A percentile compares a stretch with the other conserved stretches of the same genome.
These are phyloP conservation scores for Solanum dulcamara DNA, from an alignment of 257 asterid genomes.

Conservation along the genomic window DNA sequence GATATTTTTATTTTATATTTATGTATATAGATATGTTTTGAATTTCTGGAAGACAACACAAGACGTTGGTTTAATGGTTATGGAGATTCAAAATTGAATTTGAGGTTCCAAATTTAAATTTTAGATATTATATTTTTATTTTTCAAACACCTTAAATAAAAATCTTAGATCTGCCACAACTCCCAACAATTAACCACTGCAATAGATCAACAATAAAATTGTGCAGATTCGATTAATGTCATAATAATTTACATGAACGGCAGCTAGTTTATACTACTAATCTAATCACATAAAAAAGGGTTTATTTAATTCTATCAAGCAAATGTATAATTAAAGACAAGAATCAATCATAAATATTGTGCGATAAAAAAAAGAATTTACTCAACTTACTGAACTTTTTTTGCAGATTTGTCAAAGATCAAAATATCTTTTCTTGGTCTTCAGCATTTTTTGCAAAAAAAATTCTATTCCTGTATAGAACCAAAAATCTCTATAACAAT, in stretches of 20 bases:
- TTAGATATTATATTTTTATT: too few relatives aligned
- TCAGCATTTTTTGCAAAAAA: background rate
- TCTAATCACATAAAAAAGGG: background rate
- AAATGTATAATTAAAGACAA: background rate
- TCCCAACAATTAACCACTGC: background rate
- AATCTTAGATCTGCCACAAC: too few relatives aligned
- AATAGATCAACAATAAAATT: background rate
- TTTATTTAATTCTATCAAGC: background rate
- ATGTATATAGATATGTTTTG: too few relatives aligned
- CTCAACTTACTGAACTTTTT: background rate
- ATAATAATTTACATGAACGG: background rate
- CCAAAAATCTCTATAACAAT: background rate
- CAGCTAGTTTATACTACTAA: background rate
- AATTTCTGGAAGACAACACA: too few relatives aligned
- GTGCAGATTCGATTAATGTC: background rate
- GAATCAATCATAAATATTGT: background rate
- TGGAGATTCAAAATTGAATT: too few relatives aligned
- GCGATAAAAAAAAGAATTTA: background rate
- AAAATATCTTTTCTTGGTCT: background rate
- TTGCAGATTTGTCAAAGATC: background rate
- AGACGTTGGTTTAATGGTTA: too few relatives aligned
- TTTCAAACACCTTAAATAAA: too few relatives aligned
- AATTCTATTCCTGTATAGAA: background rate
- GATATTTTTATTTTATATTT: too few relatives aligned
- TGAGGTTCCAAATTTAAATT: too few relatives aligned